Conservation (phyloP, 257 asterid genomes). For the Eustoma russellianum region DNA sequence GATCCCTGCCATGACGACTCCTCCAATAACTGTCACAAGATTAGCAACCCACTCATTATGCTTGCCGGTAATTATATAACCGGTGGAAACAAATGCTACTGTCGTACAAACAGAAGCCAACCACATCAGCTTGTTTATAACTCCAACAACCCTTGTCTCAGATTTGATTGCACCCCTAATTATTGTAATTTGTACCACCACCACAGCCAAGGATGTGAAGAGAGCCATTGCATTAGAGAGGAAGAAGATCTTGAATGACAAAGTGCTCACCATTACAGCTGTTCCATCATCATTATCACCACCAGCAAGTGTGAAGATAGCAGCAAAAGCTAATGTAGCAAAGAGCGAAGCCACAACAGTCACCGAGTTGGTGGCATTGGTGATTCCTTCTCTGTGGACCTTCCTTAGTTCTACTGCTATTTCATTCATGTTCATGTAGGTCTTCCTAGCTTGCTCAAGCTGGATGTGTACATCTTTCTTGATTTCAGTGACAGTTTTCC, state of each 20-base stretch:
- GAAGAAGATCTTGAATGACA: conserved; percentile 51
- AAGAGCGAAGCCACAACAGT: conserved; percentile 66
- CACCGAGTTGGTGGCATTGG: conserved; percentile 63
- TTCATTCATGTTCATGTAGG: conserved; percentile 53
- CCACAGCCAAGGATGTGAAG: conserved; percentile 69
- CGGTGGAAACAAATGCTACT: conserved; percentile 53
- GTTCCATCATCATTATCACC: conserved; percentile 46
- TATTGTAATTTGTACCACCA: conserved; percentile 70
- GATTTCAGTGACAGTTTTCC: conserved; percentile 58
- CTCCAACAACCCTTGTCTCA: conserved; percentile 56
- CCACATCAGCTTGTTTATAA: conserved; percentile 74
- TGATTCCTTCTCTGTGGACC: conserved; percentile 63
- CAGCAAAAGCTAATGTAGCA: conserved; percentile 69
- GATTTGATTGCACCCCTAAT: conserved; percentile 61
- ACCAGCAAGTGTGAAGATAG: conserved; percentile 66
- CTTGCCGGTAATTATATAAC: conserved; percentile 53
- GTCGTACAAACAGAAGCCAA: conserved; percentile 67
- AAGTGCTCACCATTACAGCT: conserved; percentile 33
- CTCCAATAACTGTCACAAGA: conserved; percentile 47
- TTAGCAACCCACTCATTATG: conserved; percentile 55
- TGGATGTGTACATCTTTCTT: conserved; percentile 54
- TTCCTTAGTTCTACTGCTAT: conserved; percentile 63
- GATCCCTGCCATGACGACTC: conserved; percentile 52
- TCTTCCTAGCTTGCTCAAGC: conserved; percentile 63
- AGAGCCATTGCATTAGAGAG: conserved; percentile 55